Evolutionary conservation across 2,329 filamentous ascomycete genomes (phyloP).

Genomic region (Emydomyces testavorans): DNA sequence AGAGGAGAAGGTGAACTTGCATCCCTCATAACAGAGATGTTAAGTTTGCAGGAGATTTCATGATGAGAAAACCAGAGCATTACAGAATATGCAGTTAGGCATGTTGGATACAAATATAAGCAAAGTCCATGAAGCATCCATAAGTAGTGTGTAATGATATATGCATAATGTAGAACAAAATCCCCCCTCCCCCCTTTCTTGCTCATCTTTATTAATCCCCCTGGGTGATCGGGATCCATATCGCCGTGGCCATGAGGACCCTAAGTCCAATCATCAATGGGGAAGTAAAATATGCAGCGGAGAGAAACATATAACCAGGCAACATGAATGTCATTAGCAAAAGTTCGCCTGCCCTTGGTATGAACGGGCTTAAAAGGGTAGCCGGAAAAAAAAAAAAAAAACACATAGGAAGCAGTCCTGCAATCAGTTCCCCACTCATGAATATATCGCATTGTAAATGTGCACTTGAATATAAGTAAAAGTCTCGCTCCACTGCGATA

Average conservation of each 20-base stretch:
- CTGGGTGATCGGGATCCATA: neutral
- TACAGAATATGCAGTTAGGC: too few species aligned
- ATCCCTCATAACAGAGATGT: too few species aligned
- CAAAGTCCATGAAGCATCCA: neutral
- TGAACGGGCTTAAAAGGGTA: neutral
- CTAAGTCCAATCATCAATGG: neutral
- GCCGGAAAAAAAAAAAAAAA: neutral
- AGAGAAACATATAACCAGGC: neutral
- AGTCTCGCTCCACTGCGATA: neutral
- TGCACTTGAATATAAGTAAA: neutral
- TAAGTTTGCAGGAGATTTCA: too few species aligned
- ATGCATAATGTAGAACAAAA: neutral
- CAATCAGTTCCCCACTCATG: neutral
- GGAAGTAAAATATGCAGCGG: neutral
- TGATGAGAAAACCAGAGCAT: too few species aligned
- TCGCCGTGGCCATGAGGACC: too few species aligned
- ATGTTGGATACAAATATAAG: too few species aligned
- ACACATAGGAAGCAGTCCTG: neutral
- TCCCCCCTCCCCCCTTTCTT: too few species aligned
- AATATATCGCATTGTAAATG: constrained; percentile 4
- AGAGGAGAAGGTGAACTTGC: neutral
- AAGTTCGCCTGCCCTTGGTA: neutral
- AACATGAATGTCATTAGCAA: neutral
- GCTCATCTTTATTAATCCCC: neutral
- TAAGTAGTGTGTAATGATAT: too few species aligned